phyloP scores from a whole-genome alignment of 2,329 filamentous ascomycete species.

The Ophiostoma perfectum region DNA sequence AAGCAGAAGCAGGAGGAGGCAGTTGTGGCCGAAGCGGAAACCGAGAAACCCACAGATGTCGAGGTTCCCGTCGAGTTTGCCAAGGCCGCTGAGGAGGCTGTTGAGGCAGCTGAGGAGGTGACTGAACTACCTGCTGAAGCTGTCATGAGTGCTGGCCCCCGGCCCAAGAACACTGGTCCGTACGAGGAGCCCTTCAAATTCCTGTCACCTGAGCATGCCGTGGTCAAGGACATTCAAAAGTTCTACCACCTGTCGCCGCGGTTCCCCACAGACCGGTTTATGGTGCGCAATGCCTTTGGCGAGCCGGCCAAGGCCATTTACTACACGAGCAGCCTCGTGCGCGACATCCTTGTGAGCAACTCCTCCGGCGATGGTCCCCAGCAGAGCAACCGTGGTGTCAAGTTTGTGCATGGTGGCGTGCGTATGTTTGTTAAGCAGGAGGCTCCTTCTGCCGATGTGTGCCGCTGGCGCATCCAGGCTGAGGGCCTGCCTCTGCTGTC shows the following conservation, averaged over 20 bases:
- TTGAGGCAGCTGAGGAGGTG: neutral
- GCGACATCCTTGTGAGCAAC: constrained; percentile 79
- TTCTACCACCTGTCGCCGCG: constrained; percentile 81
- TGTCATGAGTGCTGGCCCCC: constrained; percentile 25
- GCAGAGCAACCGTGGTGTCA: constrained; percentile 47
- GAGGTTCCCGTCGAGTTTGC: constrained; percentile 1
- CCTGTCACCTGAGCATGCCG: constrained; percentile 65
- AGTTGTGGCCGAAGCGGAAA: constrained; percentile 18
- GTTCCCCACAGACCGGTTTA: constrained; percentile 86
- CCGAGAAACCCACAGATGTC: constrained; percentile 16
- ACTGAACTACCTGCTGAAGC: neutral
- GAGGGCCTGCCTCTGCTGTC: constrained; percentile 90
- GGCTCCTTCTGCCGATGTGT: constrained; percentile 77
- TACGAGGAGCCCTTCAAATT: constrained; percentile 95
- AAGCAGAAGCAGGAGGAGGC: constrained; percentile 36
- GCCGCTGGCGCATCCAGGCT: constrained; percentile 90
- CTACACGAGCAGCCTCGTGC: constrained; percentile 80
- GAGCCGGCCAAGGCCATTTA: constrained; percentile 92
- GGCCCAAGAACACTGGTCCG: constrained; percentile 45
- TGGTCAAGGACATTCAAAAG: constrained; percentile 68
- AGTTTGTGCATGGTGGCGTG: constrained; percentile 93
- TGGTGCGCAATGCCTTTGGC: constrained; percentile 89
- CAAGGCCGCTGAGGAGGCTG: constrained; percentile 3
- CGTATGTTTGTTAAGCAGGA: constrained; percentile 99
- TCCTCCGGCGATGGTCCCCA: constrained; percentile 63